Evolutionary conservation across 139 green algal species (phyloP), one percentile per base, ranked within the genome.

Genomic region (Haematococcus lacustris): DNA sequence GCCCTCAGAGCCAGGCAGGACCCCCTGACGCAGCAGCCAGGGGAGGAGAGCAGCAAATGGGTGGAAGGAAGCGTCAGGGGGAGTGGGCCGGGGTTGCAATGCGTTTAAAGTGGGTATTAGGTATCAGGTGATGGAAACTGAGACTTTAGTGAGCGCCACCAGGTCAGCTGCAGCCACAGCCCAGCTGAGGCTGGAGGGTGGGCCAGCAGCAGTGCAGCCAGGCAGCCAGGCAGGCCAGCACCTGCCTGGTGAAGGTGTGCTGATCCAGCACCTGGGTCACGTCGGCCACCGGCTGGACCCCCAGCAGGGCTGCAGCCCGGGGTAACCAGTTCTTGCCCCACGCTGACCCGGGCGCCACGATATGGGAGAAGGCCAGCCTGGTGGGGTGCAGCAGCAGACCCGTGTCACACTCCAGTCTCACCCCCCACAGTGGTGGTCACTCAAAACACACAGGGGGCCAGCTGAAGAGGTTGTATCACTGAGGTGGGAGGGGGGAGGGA

Each of bases 291-390:
- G 89, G 87, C 73, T 97, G 83, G 26, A 83, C 77, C 57, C 86
- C 85, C 67, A 96, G 78, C 53, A 95, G 62, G 0, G 92, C 93
- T 32, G 93, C 93, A n/a, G 86, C 86, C 1, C 93, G 77, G 0
- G 93, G 93, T 41, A 97, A 69, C 39, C 97, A 38, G 75, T 94
- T 92, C 37, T 90, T 88, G n/a, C 89, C 93, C 68, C 88, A 91
- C 26, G 89, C 89, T 38, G 57, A 87, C 43, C 80, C 84, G 5
- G 91, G 78, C 0, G 89, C 86, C 5, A 93, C 38, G 1, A 97
- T 73, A 75, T 97, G 86, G 28, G 75, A 79, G 75, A 88, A 96
- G 7, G 43, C 51, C 23, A 67, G 71, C 77, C 82, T 91, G 82
- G 21, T 71, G 66, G n/a, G 65, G 64, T 3, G 57, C 66, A 60